A percentile compares a stretch with the other conserved stretches of the same genome.
These are phyloP conservation scores for Candida michaelii DNA, from an alignment of 805 yeast species.

Conservation along the genomic window DNA sequence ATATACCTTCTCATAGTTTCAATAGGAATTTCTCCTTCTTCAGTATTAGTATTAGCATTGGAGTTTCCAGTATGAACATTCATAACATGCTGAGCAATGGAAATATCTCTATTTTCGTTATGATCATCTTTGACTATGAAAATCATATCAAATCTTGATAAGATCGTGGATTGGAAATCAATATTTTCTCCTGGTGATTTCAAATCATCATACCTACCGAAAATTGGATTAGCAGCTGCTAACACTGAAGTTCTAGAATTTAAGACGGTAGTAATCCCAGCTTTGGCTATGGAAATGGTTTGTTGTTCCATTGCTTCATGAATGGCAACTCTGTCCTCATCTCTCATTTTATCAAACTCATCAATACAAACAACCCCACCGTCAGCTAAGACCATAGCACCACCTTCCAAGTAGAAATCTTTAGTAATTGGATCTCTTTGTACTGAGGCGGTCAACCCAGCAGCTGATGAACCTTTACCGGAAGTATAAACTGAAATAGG, in stretches of 20 bases:
- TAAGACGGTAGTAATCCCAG: conserved; percentile 95
- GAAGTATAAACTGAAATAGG: conserved; percentile 96
- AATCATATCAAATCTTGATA: conserved; percentile 98
- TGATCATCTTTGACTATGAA: conserved; percentile 96
- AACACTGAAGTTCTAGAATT: conserved; percentile 95
- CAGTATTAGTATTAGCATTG: conserved; percentile 41
- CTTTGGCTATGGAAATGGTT: conserved; percentile 97
- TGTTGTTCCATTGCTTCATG: conserved; percentile 99
- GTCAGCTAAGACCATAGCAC: conserved; percentile 99
- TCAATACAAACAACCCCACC: conserved; percentile 99
- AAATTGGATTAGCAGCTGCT: conserved; percentile 97
- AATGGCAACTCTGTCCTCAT: conserved; percentile 97
- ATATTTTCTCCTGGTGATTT: conserved; percentile 97
- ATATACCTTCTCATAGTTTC: conserved; percentile 90
- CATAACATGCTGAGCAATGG: conserved; percentile 94
- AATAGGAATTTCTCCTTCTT: conserved; percentile 83
- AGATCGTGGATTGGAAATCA: conserved; percentile 94
- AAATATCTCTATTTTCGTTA: conserved; percentile 76
- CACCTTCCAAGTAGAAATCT: conserved; percentile 96
- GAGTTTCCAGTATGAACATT: conserved; percentile 83
- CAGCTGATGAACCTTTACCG: conserved; percentile 99
- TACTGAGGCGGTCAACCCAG: conserved; percentile 97
- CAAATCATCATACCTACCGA: conserved; percentile 94
- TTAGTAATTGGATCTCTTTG: conserved; percentile 87
- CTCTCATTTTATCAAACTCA: conserved; percentile 99